Evolutionary conservation across 2,329 filamentous ascomycete genomes (phyloP), one percentile per base, ranked within the genome.

Genomic region (Arthroderma sp.): DNA sequence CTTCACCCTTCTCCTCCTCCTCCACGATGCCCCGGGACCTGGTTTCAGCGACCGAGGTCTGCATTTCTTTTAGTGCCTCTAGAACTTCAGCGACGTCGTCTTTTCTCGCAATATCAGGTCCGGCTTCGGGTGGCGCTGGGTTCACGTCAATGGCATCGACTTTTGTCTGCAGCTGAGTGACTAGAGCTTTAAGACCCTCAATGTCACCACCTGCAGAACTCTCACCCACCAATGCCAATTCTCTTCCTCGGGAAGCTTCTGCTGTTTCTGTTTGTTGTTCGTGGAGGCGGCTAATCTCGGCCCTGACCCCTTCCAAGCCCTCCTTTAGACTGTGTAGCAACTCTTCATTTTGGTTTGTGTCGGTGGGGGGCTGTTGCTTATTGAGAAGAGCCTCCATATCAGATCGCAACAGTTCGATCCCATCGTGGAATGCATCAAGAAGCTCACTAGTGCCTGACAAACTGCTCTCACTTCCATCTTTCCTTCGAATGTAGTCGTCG

Each of bases 271-370:
- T 59, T 36, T 62, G 61, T 22, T 61, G 47, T 27, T 81, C 77
- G n/a, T 83, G 83, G 34, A 95, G 71, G 15, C 73, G 72, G 46
- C 87, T 83, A 51, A 95, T 84, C 40, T 95, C 88, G 1, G 76
- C 73, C 43, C 80, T 80, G 10, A 96, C 73, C 34, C 74, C 75
- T 37, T 83, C 79, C 6, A 96, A 69, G 0, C 87, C 88, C n/a
- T 80, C 74, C 59, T 83, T 93, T 45, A 96, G 72, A 0, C 85
- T 85, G 48, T 94, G 85, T 1, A 95, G 71, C 43, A 95, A 88
- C 62, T 95, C 87, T 51, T 94, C 85, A 48, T 84, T 89, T 46
- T 85, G 80, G 0, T 83, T 88, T 62, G 89, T 74, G 54, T 94
- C 87, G 0, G 78, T 69, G 4, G 87, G 84, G 1, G 15, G 15